phyloP scores from a whole-genome alignment of 768 basidiomycete genomes.

The Termitomyces bulborhizus region DNA sequence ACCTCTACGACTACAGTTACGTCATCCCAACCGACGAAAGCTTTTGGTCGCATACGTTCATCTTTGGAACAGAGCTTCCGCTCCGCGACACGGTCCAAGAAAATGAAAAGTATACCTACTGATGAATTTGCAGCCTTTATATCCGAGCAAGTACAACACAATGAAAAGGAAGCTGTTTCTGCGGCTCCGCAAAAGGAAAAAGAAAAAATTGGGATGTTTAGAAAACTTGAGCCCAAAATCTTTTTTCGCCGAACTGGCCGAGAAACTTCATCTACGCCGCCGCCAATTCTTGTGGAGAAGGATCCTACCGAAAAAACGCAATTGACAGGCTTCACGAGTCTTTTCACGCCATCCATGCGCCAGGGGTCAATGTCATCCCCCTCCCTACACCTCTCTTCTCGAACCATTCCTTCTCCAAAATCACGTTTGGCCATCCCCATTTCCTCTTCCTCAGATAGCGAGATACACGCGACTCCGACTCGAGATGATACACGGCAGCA shows the following conservation, averaged over 20 bases:
- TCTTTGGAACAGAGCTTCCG: conserved; percentile 64
- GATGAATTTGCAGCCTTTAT: conserved; percentile 42
- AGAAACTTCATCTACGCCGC: conserved; percentile 32
- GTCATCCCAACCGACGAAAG: conserved; percentile 37
- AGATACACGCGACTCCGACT: conserved; percentile 39
- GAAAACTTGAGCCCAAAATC: conserved; percentile 43
- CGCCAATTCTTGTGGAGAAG: conserved; percentile 25
- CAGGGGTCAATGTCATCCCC: conserved; percentile 74
- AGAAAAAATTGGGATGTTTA: conserved; percentile 36
- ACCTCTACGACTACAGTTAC: conserved; percentile 13
- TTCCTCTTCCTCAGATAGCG: conserved; percentile 41
- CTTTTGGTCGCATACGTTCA: conserved; percentile 60
- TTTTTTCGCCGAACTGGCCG: conserved; percentile 40
- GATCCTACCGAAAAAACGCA: conserved; percentile 29
- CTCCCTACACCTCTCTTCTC: conserved; percentile 57
- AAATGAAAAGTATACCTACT: conserved; percentile 24
- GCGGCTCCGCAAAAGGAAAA: conserved; percentile 24
- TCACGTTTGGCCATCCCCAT: conserved; percentile 40
- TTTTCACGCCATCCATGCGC: conserved; percentile 59
- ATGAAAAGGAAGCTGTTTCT: conserved; percentile 21
- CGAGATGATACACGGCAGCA: conserved; percentile 38
- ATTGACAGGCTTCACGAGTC: conserved; percentile 51
- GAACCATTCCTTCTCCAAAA: conserved; percentile 47
- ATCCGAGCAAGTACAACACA: conserved; percentile 38
- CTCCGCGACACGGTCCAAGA: conserved; percentile 55